Evolutionary conservation across 2,329 filamentous ascomycete species (phyloP), one percentile per base, ranked within the genome.

Genomic region (Xenoacremonium recifei): DNA sequence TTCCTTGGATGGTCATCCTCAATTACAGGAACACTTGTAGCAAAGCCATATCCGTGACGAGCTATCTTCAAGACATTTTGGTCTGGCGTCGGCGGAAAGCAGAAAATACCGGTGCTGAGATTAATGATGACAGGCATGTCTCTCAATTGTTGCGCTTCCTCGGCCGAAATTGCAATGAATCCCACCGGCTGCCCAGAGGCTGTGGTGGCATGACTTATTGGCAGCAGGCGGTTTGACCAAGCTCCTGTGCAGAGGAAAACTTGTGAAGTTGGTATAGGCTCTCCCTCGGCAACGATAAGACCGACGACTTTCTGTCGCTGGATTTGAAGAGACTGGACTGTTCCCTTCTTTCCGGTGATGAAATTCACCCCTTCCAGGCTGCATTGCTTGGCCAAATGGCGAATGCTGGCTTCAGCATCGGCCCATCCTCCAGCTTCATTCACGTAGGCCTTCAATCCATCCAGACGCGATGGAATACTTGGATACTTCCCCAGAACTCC

Each of bases 171-270:
- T 40, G 73, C 69, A 47, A 87, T 71, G 63, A 86, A 89, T 0
- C 77, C 80, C 12, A 89, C 63, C 1, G 76, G 72, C 51, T 89
- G 85, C 1, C 82, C 84, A 0, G 82, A 85, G 0, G 82, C 78
- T 39, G 78, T 73, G 18, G 75, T 77, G 12, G 81, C 73, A 32
- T 83, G 82, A 18, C 76, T 71, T 1, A 87, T 67, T 53, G 85
- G 79, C 32, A 89, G 13, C 1, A 66, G 36, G 2, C 54, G 39
- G 12, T 62, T 63, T 12, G 82, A 82, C 84, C 85, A 88, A 3
- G 85, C 84, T 9, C 85, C 85, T 2, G 83, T 77, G 2, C 85
- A 81, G 3, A 89, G 65, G 2, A 89, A 69, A 7, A 81, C 78
- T 6, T 84, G 68, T 42, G 79, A 75, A 2, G 82, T 82, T 1